These are phyloP conservation scores for Apiospora saccharicola DNA, from an alignment of 2,329 filamentous ascomycete genomes.

Conservation along the genomic window DNA sequence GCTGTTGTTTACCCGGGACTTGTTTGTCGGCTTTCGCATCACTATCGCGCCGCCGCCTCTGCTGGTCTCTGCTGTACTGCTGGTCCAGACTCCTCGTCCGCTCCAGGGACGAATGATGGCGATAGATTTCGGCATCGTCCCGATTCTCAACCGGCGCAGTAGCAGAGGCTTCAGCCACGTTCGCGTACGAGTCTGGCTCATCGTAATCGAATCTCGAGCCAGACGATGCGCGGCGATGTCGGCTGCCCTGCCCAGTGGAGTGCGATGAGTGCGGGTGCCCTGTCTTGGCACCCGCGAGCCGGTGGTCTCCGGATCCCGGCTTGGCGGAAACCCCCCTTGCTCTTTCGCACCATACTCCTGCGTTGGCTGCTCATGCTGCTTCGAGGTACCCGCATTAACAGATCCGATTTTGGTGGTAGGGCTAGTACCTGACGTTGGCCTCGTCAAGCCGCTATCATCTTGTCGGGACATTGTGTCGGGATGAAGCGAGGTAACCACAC, in stretches of 20 bases:
- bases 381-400: not conserved
- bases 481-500: not conserved
- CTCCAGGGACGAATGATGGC: conserved; percentile 48
- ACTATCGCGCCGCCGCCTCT: conserved; percentile 24
- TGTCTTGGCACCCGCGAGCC: not conserved
- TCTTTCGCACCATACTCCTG: conserved; percentile 36
- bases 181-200: conserved; percentile 48
- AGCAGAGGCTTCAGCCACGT: conserved; percentile 52
- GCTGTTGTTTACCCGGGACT: not conserved
- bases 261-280: conserved; percentile 20
- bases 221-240: conserved; percentile 31
- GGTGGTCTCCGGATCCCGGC: not conserved
- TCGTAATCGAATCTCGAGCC: conserved; percentile 41
- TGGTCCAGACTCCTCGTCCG: conserved; percentile 41
- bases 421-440: too few species aligned
- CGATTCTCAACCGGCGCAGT: conserved; percentile 54
- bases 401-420: too few species aligned
- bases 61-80: conserved; percentile 27
- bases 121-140: conserved; percentile 45
- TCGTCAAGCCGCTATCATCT: not conserved
- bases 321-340: not conserved
- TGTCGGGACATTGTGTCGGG: not conserved
- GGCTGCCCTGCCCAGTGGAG: conserved; percentile 29
- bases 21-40: not conserved
- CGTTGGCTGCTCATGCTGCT: not conserved